A percentile compares a stretch with the other conserved stretches of the same genome.
Evolutionary conservation across 768 basidiomycete species (phyloP).

Genomic region (Auricularia cornea): DNA sequence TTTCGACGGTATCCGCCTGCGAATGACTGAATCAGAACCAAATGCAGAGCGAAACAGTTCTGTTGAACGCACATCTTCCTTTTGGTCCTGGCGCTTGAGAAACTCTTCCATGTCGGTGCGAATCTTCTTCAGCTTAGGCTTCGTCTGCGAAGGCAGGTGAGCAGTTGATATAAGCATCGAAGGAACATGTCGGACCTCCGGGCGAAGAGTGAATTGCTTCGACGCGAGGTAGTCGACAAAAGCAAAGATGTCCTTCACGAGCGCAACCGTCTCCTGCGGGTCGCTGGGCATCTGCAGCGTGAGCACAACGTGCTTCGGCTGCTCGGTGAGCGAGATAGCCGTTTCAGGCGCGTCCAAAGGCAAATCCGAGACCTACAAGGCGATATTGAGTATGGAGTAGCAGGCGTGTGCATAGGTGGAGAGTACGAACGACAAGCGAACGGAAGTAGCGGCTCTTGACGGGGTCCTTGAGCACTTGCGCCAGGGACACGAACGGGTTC

Average conservation of each 20-base stretch:
- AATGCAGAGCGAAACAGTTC: background rate
- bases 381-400: constrained; percentile 5
- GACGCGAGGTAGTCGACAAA: constrained; percentile 60
- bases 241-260: constrained; percentile 63
- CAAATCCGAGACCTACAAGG: constrained; percentile 68
- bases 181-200: constrained; percentile 37
- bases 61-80: constrained; percentile 48
- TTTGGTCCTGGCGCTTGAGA: constrained; percentile 60
- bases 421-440: constrained; percentile 61
- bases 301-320: constrained; percentile 69
- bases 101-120: constrained; percentile 64
- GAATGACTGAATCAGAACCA: background rate
- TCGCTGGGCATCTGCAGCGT: constrained; percentile 49
- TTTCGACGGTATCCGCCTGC: constrained; percentile 45
- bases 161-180: background rate
- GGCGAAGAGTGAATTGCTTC: constrained; percentile 47
- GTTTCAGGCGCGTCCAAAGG: constrained; percentile 58
- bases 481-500: constrained; percentile 39
- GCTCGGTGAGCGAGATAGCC: constrained; percentile 40
- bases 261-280: constrained; percentile 41
- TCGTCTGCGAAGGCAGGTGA: constrained; percentile 33
- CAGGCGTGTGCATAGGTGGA: background rate
- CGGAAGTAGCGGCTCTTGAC: constrained; percentile 69
- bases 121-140: constrained; percentile 60
- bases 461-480: constrained; percentile 53